phyloP scores from a whole-genome alignment of 2,329 filamentous ascomycete genomes.

The Diaporthe batatas region DNA sequence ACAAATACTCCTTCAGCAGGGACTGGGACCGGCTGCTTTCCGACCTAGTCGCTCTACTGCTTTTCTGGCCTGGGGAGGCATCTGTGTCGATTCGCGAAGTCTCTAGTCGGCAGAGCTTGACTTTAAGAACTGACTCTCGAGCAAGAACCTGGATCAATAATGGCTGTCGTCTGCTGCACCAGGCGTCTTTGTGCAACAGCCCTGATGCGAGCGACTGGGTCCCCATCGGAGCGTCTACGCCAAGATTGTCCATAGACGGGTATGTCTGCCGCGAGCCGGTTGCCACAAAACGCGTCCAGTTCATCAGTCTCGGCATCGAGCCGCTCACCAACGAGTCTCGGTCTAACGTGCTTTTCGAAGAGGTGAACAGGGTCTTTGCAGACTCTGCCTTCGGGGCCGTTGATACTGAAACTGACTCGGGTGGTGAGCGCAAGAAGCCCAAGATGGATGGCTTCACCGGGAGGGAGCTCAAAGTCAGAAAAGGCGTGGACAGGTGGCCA shows the following conservation, averaged over 20 bases:
- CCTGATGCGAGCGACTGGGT: conserved; percentile 74
- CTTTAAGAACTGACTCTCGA: conserved; percentile 47
- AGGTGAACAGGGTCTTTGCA: conserved; percentile 82
- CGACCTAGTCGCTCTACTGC: conserved; percentile 72
- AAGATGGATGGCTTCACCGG: conserved; percentile 63
- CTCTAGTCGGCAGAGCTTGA: conserved; percentile 52
- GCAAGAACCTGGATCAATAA: conserved; percentile 28
- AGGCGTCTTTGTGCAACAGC: conserved; percentile 73
- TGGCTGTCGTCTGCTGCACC: conserved; percentile 66
- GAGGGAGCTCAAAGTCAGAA: conserved; percentile 68
- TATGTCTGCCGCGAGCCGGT: conserved; percentile 78
- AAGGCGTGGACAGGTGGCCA: conserved; percentile 84
- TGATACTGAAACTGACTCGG: conserved; percentile 60
- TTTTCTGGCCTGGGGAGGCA: conserved; percentile 74
- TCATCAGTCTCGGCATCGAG: conserved; percentile 81
- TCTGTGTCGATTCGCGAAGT: conserved; percentile 71
- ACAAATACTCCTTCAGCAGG: conserved; percentile 66
- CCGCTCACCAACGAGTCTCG: conserved; percentile 70
- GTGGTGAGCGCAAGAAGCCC: conserved; percentile 50
- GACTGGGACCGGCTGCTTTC: conserved; percentile 76
- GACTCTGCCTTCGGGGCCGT: conserved; percentile 80
- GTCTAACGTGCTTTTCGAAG: conserved; percentile 78
- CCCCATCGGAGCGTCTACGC: conserved; percentile 74
- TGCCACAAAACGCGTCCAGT: conserved; percentile 81
- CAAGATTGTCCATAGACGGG: conserved; percentile 73